Base-by-base conservation (phyloP, 257 asterid species). In the Fraxinus anomala region DNA sequence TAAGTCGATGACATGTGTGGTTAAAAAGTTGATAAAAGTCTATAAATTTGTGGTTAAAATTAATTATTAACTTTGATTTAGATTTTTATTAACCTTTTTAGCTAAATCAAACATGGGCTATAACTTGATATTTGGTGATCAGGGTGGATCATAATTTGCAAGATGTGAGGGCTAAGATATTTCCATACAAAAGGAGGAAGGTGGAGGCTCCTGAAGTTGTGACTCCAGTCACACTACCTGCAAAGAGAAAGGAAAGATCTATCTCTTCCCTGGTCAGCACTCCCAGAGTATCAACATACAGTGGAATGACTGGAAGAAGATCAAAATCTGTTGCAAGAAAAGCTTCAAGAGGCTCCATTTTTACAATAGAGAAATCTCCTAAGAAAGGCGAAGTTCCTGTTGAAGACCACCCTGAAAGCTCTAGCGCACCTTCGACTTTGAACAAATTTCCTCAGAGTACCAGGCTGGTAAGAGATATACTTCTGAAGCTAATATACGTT, bases 141-240 rank as follows among this genome's bases (percentile, higher is more conserved):
- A 91, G 96, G 90, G 72, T 87, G 63, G 94, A 91, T 83, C 90
- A 87, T 75, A 85, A 81, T 79, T 80, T 88, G 84, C 93, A 86
- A 85, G 91, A 83, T 34, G 70, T 91, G 47, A 72, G 89, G 80
- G 88, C 86, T 12, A 89, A 88, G 82, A 68, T 86, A 78, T 91
- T 91, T 76, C 91, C 93, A 77, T 76, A 77, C 81, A 91, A 88
- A 87, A 85, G 88, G 79, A 82, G 56, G 75, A 84, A 82, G 74
- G 84, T 77, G 81, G 80, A 81, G 68, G 77, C 86, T 59, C 83
- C 88, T 73, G 88, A 88, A 80, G 80, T 82, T 68, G 83, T 78
- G 73, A 73, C 79, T 72, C 86, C 89, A 40, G 76, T 85, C 61
- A 12, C 77, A 23, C 81, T 83, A 72, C 91, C 90, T 78, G 83